Percentiles rank a stretch among this genome's conserved stretches.
These are phyloP conservation scores for Brassica hybrid DNA, from an alignment of 441 rosid genomes.

Conservation along the genomic window DNA sequence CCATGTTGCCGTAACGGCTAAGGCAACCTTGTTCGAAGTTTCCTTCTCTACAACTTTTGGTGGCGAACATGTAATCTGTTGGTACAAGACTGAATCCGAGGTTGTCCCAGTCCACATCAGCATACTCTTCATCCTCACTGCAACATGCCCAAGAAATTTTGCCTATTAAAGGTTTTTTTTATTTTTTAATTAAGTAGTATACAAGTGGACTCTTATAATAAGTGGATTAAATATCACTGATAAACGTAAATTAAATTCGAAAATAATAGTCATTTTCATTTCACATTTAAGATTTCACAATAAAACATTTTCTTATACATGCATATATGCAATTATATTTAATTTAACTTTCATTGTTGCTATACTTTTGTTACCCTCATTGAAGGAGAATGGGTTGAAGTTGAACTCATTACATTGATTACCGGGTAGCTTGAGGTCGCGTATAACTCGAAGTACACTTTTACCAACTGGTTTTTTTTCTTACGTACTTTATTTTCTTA, in stretches of 20 bases:
- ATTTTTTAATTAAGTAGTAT: neutral
- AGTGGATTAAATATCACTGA: too few species aligned
- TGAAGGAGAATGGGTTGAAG: conserved; percentile 12
- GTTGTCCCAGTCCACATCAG: conserved; percentile 60
- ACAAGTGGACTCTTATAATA: too few species aligned
- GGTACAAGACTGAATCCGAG: conserved; percentile 52
- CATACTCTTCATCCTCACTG: conserved; percentile 45
- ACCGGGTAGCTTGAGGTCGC: conserved; percentile 12
- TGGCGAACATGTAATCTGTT: conserved; percentile 54
- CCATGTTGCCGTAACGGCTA: conserved; percentile 57
- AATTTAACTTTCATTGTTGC: neutral
- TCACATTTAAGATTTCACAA: too few species aligned
- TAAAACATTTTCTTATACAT: too few species aligned
- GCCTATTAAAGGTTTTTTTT: neutral
- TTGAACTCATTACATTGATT: neutral
- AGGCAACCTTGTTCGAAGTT: too few species aligned
- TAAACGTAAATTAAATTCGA: neutral
- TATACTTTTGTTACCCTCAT: neutral
- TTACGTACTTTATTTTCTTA: neutral
- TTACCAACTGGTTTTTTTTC: neutral
- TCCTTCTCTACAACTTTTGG: conserved; percentile 47
- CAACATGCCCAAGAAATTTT: neutral
- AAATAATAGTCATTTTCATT: neutral
- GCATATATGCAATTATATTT: neutral
- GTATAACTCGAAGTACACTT: neutral